Conservation (phyloP, 2,329 filamentous ascomycete genomes). For the Diaporthe sp. region DNA sequence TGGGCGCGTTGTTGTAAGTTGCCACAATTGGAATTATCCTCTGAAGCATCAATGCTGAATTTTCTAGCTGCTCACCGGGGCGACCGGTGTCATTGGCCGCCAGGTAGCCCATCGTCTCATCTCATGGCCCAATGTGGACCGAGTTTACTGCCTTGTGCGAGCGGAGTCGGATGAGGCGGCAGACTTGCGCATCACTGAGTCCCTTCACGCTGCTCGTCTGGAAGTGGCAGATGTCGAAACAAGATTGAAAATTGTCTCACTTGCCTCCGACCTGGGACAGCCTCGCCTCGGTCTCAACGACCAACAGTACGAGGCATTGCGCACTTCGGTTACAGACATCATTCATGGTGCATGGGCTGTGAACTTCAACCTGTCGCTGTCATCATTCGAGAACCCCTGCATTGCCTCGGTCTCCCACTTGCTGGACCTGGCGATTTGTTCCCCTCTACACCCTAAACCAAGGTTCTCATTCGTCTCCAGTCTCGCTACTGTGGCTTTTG, state of each 20-base stretch:
- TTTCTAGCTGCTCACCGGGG: slow-evolving; percentile 66
- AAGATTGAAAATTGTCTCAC: background rate
- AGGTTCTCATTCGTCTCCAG: slow-evolving; percentile 30
- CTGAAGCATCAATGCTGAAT: slow-evolving; percentile 40
- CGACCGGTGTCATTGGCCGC: slow-evolving; percentile 72
- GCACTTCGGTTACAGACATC: slow-evolving; percentile 16
- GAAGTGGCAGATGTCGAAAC: background rate
- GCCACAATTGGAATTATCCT: background rate
- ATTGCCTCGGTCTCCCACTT: slow-evolving; percentile 26
- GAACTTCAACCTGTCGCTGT: slow-evolving; percentile 31
- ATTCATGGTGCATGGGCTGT: slow-evolving; percentile 34
- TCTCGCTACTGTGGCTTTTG: background rate
- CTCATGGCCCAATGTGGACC: slow-evolving; percentile 67
- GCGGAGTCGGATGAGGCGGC: slow-evolving; percentile 47
- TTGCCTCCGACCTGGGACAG: slow-evolving; percentile 4
- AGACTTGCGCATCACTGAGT: slow-evolving; percentile 47
- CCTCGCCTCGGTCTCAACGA: slow-evolving; percentile 3
- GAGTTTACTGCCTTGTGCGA: slow-evolving; percentile 64
- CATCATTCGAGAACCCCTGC: slow-evolving; percentile 15
- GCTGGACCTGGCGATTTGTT: background rate
- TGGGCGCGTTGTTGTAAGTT: slow-evolving; percentile 51
- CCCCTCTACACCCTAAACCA: background rate
- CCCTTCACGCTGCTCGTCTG: slow-evolving; percentile 39
- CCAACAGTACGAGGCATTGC: slow-evolving; percentile 18
- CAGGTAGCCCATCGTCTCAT: slow-evolving; percentile 71